Evolutionary conservation across 2,329 filamentous ascomycete species (phyloP).

Genomic region (Sporothrix humicola): DNA sequence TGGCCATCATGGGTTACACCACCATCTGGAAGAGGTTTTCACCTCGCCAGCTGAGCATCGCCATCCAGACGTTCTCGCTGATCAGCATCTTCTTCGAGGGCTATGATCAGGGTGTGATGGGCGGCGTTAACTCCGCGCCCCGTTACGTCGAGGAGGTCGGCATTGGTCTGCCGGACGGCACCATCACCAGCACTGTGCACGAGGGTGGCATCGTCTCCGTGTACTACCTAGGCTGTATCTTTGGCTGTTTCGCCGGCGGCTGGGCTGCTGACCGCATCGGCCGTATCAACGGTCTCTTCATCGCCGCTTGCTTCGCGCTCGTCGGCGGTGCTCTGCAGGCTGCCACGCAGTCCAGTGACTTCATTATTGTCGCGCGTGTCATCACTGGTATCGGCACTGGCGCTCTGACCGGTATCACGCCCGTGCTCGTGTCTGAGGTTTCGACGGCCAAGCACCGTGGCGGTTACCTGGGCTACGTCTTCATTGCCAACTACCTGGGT

Average conservation of each 20-base stretch:
- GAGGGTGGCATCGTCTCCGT: slow-evolving; percentile 60
- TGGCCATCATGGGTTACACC: slow-evolving; percentile 49
- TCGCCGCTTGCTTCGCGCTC: slow-evolving; percentile 54
- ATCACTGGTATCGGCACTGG: slow-evolving; percentile 60
- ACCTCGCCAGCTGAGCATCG: slow-evolving; percentile 50
- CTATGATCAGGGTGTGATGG: slow-evolving; percentile 62
- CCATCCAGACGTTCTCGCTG: slow-evolving; percentile 44
- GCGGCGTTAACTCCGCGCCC: slow-evolving; percentile 54
- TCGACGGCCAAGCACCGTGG: slow-evolving; percentile 55
- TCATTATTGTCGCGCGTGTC: slow-evolving; percentile 57
- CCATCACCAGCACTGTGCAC: slow-evolving; percentile 54
- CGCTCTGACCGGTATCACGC: slow-evolving; percentile 56
- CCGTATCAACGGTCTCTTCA: slow-evolving; percentile 55
- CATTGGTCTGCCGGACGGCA: slow-evolving; percentile 54
- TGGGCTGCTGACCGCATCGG: slow-evolving; percentile 57
- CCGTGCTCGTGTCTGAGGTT: slow-evolving; percentile 56
- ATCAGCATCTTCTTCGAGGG: slow-evolving; percentile 50
- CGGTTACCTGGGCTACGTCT: slow-evolving; percentile 55
- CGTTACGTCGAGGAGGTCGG: slow-evolving; percentile 51
- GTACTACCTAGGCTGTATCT: slow-evolving; percentile 54
- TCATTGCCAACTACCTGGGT: slow-evolving; percentile 59
- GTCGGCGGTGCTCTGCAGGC: slow-evolving; percentile 57
- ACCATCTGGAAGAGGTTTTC: slow-evolving; percentile 52
- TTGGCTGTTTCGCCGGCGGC: slow-evolving; percentile 44
- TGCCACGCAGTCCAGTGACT: slow-evolving; percentile 51